Conservation (phyloP, 139 green algal genomes). For the Auxenochlorella pyrenoidosa region DNA sequence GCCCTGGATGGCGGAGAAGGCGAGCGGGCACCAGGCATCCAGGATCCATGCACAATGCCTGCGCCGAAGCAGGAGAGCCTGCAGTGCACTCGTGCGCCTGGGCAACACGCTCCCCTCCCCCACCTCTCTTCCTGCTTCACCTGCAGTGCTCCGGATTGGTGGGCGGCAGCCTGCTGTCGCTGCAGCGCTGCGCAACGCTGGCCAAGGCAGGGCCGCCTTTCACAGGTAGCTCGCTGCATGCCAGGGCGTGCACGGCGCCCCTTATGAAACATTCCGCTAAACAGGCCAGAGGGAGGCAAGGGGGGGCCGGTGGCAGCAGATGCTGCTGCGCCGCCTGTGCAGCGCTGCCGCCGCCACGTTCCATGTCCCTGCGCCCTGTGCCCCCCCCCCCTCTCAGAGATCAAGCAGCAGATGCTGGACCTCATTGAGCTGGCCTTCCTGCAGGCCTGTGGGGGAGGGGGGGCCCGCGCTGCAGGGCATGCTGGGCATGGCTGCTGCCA, state of each 20-base stretch:
- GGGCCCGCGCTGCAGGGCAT: no score
- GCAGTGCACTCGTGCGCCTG: neutral
- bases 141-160: slow-evolving; percentile 35
- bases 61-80: neutral
- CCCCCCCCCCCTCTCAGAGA: neutral
- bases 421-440: slow-evolving; percentile 11
- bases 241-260: neutral
- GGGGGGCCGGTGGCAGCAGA: no score
- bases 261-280: no score
- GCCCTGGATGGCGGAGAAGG: neutral
- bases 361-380: no score
- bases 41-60: neutral
- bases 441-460: neutral
- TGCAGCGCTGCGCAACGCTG: slow-evolving; percentile 35
- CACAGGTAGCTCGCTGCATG: neutral
- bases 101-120: neutral
- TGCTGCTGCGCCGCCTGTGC: no score
- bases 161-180: slow-evolving; percentile 35
- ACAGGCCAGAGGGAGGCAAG: no score
- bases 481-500: no score
- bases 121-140: neutral
- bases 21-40: neutral
- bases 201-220: slow-evolving; percentile 15
- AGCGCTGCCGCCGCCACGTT: neutral
- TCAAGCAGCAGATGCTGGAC: slow-evolving; percentile 27